Conservation (phyloP, 1,139 yeast species). For the Suhomyces anneliseae region DNA sequence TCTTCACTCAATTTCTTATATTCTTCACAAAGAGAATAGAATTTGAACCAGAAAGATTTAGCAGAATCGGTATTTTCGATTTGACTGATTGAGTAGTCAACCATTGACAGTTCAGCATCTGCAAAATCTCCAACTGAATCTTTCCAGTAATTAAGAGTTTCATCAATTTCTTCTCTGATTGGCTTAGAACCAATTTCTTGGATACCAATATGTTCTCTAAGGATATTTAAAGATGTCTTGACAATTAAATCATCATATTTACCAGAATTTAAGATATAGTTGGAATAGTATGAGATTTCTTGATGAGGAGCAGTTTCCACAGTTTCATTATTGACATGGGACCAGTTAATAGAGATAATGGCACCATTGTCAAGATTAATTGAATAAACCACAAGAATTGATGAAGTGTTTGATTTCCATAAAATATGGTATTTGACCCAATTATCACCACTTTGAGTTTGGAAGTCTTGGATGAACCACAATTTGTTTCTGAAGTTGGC, state of each 20-base stretch:
- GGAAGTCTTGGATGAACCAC: slow-evolving; percentile 52
- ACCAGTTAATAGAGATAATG: slow-evolving; percentile 18
- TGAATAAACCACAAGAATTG: slow-evolving; percentile 31
- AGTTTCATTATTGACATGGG: slow-evolving; percentile 17
- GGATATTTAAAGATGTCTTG: slow-evolving; percentile 37
- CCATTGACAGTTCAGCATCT: slow-evolving; percentile 3
- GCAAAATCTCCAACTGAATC: slow-evolving; percentile 1
- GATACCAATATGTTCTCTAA: slow-evolving; percentile 27
- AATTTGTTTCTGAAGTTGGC: slow-evolving; percentile 17
- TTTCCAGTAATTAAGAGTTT: slow-evolving; percentile 20
- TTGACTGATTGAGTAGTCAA: slow-evolving; percentile 1
- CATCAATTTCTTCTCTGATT: slow-evolving; percentile 21
- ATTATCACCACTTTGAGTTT: slow-evolving; percentile 27
- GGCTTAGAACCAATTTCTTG: slow-evolving; percentile 12
- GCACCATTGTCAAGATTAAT: slow-evolving; percentile 21
- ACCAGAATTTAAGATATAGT: slow-evolving; percentile 49
- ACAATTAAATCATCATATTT: slow-evolving; percentile 46
- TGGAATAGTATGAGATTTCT: slow-evolving; percentile 37
- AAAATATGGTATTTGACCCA: slow-evolving; percentile 34
- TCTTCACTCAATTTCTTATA: slow-evolving; percentile 60
- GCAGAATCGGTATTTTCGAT: not conserved
- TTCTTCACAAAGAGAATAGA: slow-evolving; percentile 67
- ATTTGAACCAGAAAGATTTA: slow-evolving; percentile 48
- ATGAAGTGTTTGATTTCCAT: slow-evolving; percentile 66
- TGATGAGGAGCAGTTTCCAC: slow-evolving; percentile 27